phyloP scores from a whole-genome alignment of 2,329 filamentous ascomycete species.

The Blastomyces emzantsi region DNA sequence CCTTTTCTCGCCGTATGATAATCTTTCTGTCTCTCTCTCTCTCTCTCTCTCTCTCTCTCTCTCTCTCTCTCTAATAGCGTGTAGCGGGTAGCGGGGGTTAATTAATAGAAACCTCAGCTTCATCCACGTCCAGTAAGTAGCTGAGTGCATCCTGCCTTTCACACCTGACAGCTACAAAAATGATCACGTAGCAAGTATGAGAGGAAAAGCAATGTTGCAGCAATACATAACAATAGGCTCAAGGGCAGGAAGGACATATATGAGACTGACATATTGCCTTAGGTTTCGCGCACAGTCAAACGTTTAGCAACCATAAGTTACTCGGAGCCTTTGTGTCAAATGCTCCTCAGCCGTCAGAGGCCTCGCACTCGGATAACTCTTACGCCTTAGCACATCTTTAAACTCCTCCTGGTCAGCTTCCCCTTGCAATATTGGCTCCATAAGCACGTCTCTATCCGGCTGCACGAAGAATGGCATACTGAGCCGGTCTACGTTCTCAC shows the following conservation, averaged over 20 bases:
- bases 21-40: not conserved
- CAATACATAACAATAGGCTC: not conserved
- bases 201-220: not conserved
- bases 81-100: not conserved
- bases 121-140: not conserved
- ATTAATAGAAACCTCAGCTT: not conserved
- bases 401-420: conserved; percentile 8
- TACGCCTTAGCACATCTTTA: conserved; percentile 4
- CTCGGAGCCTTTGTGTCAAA: not conserved
- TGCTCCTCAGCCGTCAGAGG: not conserved
- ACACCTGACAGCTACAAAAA: not conserved
- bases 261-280: not conserved
- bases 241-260: not conserved
- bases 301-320: not conserved
- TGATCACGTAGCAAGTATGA: not conserved
- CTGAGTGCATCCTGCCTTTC: not conserved
- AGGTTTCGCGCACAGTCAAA: not conserved
- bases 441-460: not conserved
- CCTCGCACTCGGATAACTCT: not conserved
- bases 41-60: no score
- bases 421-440: not conserved
- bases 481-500: not conserved
- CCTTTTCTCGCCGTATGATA: not conserved
- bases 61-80: no score
- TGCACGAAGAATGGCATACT: conserved; percentile 6